Percentiles rank a stretch among this genome's conserved stretches.
Evolutionary conservation across 352 stramenopile genomes (phyloP).

Genomic region (Phytophthora sp.): DNA sequence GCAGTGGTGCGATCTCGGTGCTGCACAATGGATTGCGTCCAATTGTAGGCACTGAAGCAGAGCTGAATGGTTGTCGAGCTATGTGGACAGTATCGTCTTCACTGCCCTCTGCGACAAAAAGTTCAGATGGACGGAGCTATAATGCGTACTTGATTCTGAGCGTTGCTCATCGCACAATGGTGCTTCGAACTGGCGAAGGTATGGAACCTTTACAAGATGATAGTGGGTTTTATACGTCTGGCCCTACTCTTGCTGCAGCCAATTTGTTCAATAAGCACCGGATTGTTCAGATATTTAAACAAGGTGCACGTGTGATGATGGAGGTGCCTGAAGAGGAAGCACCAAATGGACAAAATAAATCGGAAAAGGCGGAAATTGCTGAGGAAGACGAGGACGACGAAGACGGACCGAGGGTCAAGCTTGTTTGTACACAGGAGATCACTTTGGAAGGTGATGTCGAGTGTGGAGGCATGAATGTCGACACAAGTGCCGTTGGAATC

Average conservation of each 20-base stretch:
- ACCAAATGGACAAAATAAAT: constrained; percentile 28
- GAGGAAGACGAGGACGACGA: constrained; percentile 51
- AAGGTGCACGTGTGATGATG: constrained; percentile 84
- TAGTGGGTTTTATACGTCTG: constrained; percentile 85
- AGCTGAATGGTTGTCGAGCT: constrained; percentile 80
- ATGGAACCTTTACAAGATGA: constrained; percentile 87
- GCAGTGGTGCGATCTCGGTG: constrained; percentile 73
- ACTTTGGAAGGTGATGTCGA: constrained; percentile 83
- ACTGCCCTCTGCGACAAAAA: constrained; percentile 49
- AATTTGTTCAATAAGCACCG: constrained; percentile 85
- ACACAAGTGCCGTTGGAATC: constrained; percentile 72
- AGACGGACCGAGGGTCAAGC: constrained; percentile 62
- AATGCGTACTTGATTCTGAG: constrained; percentile 86
- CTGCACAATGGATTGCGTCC: constrained; percentile 81
- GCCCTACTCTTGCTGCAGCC: constrained; percentile 73
- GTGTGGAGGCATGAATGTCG: constrained; percentile 84
- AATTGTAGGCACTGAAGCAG: constrained; percentile 84
- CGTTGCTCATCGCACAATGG: constrained; percentile 83
- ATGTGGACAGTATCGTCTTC: constrained; percentile 89
- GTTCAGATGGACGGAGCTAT: constrained; percentile 59
- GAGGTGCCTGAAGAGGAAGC: constrained; percentile 54
- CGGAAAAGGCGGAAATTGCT: constrained; percentile 14
- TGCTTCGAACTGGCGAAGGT: constrained; percentile 82
- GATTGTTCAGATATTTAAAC: constrained; percentile 89
- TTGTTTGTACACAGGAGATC: constrained; percentile 87